phyloP scores from a whole-genome alignment of 805 yeast genomes.

The Komagataella pseudopastoris region DNA sequence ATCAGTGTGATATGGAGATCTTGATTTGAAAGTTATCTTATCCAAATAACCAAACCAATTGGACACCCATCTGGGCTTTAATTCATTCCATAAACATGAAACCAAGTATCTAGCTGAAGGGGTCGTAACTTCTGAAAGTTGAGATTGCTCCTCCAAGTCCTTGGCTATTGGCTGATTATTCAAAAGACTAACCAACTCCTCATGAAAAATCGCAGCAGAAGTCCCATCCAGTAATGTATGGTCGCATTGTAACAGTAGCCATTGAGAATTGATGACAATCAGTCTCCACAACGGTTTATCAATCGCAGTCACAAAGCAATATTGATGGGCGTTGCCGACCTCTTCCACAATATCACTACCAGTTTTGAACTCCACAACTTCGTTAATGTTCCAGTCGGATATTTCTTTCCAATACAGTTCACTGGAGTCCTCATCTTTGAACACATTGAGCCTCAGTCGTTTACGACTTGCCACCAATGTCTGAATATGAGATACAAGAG shows the following conservation, averaged over 20 bases:
- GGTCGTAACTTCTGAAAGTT: neutral
- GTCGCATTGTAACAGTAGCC: neutral
- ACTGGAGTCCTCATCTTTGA: neutral
- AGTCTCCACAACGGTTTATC: slow-evolving; percentile 1
- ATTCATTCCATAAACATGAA: neutral
- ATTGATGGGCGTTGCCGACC: neutral
- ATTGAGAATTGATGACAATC: neutral
- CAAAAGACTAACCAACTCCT: neutral
- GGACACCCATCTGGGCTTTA: neutral
- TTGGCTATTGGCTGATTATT: neutral
- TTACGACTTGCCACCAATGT: neutral
- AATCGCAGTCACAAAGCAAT: neutral
- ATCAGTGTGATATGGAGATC: neutral
- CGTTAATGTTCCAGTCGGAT: neutral
- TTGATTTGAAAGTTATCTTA: neutral
- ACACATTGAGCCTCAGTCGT: neutral
- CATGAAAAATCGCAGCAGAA: slow-evolving; percentile 1
- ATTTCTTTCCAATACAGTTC: neutral
- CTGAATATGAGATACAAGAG: neutral
- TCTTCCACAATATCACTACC: neutral
- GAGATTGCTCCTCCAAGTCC: neutral
- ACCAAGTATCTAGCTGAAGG: neutral
- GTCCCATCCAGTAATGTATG: slow-evolving; percentile 1
- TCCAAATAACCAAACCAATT: neutral
- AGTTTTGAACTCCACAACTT: neutral